phyloP scores from a whole-genome alignment of 164 flowering plant species.

The Taxillus chinensis region DNA sequence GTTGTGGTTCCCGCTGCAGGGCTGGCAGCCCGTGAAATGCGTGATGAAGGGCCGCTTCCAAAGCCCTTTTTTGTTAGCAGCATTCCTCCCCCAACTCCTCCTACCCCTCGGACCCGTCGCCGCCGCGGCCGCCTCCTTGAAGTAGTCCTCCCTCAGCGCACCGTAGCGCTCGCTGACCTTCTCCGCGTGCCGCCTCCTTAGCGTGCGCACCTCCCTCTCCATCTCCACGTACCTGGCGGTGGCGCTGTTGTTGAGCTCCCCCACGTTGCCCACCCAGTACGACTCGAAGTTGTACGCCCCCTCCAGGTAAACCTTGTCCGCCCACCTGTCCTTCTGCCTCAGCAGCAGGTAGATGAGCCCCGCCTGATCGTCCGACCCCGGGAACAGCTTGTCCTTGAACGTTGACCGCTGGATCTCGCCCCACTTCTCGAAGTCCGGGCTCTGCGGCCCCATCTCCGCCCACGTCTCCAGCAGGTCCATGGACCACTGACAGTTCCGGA shows the following conservation, averaged over 20 bases:
- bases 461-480: slow-evolving; percentile 11
- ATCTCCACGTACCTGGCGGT: slow-evolving; percentile 34
- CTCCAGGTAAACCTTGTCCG: slow-evolving; percentile 10
- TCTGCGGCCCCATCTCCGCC: slow-evolving; percentile 10
- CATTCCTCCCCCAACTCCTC: neutral
- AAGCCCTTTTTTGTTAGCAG: neutral
- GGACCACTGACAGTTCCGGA: slow-evolving; percentile 13
- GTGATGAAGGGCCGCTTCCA: slow-evolving; percentile 11
- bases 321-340: slow-evolving; percentile 7
- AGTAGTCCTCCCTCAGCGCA: slow-evolving; percentile 33
- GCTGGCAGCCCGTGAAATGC: slow-evolving; percentile 14
- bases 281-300: slow-evolving; percentile 4
- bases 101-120: slow-evolving; percentile 27
- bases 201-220: slow-evolving; percentile 24
- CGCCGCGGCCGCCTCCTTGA: slow-evolving; percentile 36
- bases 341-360: slow-evolving; percentile 3
- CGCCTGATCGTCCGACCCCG: slow-evolving; percentile 7
- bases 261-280: slow-evolving; percentile 9
- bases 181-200: slow-evolving; percentile 75
- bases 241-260: slow-evolving; percentile 3
- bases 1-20: slow-evolving; percentile 13
- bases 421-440: slow-evolving; percentile 5
- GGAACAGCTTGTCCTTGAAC: slow-evolving; percentile 4
- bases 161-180: slow-evolving; percentile 46
- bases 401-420: slow-evolving; percentile 3